Base-by-base conservation (phyloP, 192 early-diverging fungal genomes). In the Chytriomyces hyalinus region DNA sequence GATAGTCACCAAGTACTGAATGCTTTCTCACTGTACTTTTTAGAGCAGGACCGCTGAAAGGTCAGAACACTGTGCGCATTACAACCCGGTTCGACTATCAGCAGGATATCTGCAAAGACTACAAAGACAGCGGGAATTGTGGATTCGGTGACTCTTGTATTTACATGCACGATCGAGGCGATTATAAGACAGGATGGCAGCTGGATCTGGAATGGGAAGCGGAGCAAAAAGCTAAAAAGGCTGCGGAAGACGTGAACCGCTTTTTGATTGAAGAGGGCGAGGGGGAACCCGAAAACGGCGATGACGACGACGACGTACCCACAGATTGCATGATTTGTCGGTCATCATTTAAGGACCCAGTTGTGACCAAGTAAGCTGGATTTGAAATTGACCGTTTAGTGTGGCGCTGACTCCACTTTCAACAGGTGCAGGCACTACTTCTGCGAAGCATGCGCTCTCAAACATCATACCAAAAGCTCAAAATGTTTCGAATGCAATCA, bases 101-200 rank as follows among this genome's bases (percentile, higher is more conserved):
- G 81, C 96, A 96, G 26, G 96, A 96, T 74, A 89, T 99, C 36
- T 99, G 98, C 87, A 99, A 99, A 83, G 98, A 99, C 86, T 99
- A 98, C 86, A 98, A 98, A 69, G 78, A 82, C 74, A 80, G 78
- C 24, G 82, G 82, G 53, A 83, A 73, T 81, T 99, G 98, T 82
- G 98, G 98, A 36, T 99, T 94, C 84, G 98, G 98, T 60, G 98
- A 99, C 82, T 94, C 92, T 20, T 99, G 98, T 83, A 94, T 92
- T 47, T 99, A 97, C 78, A 91, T 99, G 85, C 98, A 99, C 76
- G 98, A 99, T 80, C 92, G 98, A 72, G 92, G 95, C 36, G 95
- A 94, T 78, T 97, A 97, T 87, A 98, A 98, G 81, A 91, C 90
- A 4, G 96, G 96, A 24, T 98, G 97, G 96, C 92, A 98, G 80